Percentiles rank a stretch among this genome's conserved stretches.
These are phyloP conservation scores for Austroboletus eburneus DNA, from an alignment of 768 basidiomycete species.

Conservation along the genomic window DNA sequence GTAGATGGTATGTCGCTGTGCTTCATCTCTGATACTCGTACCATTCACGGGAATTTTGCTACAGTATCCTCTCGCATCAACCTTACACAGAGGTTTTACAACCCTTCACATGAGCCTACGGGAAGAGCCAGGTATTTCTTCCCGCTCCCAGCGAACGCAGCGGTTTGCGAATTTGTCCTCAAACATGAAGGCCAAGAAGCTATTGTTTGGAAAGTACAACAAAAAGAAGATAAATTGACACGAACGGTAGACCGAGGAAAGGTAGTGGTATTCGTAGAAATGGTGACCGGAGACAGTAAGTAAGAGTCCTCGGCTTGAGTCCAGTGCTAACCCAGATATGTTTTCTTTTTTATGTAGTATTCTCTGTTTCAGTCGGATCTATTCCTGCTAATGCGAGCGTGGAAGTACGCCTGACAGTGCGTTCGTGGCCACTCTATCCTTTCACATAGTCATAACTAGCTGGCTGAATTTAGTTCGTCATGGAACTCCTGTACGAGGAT, in stretches of 20 bases:
- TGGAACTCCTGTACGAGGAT: constrained; percentile 50
- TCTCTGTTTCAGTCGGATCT: constrained; percentile 55
- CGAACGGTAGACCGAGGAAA: constrained; percentile 38
- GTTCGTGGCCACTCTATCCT: constrained; percentile 3
- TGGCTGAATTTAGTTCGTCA: constrained; percentile 38
- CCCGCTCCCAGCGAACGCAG: constrained; percentile 52
- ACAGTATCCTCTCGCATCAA: constrained; percentile 43
- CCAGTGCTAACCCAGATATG: neutral
- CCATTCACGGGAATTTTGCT: too few species aligned
- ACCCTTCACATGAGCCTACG: constrained; percentile 35
- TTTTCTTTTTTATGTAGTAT: constrained; percentile 34
- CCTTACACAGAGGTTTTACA: constrained; percentile 39
- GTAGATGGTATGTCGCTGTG: constrained; percentile 36
- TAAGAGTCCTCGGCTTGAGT: neutral
- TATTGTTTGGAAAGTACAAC: constrained; percentile 45
- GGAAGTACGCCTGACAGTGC: constrained; percentile 40
- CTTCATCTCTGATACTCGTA: too few species aligned
- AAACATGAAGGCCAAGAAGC: constrained; percentile 39
- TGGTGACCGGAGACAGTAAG: constrained; percentile 51
- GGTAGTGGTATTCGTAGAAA: constrained; percentile 43
- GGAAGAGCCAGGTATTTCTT: constrained; percentile 51
- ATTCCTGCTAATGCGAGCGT: constrained; percentile 42
- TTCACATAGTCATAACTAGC: neutral
- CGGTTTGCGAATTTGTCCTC: constrained; percentile 53
- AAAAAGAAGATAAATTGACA: constrained; percentile 42